Base-by-base conservation (phyloP, 495 filamentous ascomycete species). In the Cercophora newfieldiana region DNA sequence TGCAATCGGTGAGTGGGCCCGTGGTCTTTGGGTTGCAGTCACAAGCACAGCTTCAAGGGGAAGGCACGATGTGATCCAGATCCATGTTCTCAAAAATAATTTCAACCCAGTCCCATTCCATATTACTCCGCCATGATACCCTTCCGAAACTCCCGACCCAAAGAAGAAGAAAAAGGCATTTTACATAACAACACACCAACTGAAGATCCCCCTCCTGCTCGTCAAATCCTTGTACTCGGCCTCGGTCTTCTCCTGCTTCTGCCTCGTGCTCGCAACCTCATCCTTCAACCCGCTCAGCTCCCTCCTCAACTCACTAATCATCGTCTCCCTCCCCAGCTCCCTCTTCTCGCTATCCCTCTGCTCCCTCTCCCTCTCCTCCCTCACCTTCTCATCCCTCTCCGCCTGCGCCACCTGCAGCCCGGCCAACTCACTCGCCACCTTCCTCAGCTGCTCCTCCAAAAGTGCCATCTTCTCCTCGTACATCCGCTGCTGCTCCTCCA, bases 201-300 rank as follows among this genome's bases (percentile, higher is more conserved):
- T 28, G 44, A 55, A 66, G 48, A 14, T 16, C 56, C 57, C 19
- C 26, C 37, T 30, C 29, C 48, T 31, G 2, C 24, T 66, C 29
- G 51, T 61, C 21, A 61, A 61, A 1, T 66, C 57, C 50, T 31
- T 31, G 7, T 61, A 55, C 64, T 66, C 64, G 18, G 47, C 49
- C 10, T 66, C 58, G 16, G 51, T 66, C 44, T 28, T 50, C 48
- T 66, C 64, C 48, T 66, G 64, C 64, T 66, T 66, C 57, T 53
- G 33, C 58, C 30, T 64, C 30, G 50, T 64, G 29, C 29, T 57
- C 12, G 44, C 31, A 14, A 64, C 22, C 53, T 66, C 63, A 3
- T 60, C 37, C 44, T 49, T 31, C 55, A 59, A 48, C 18, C 48
- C 26, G 5, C 28, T 12, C 10, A 59, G 25, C 63, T 66, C 44